Conservation (phyloP, 2,329 filamentous ascomycete genomes). For the Fusarium sp. region DNA sequence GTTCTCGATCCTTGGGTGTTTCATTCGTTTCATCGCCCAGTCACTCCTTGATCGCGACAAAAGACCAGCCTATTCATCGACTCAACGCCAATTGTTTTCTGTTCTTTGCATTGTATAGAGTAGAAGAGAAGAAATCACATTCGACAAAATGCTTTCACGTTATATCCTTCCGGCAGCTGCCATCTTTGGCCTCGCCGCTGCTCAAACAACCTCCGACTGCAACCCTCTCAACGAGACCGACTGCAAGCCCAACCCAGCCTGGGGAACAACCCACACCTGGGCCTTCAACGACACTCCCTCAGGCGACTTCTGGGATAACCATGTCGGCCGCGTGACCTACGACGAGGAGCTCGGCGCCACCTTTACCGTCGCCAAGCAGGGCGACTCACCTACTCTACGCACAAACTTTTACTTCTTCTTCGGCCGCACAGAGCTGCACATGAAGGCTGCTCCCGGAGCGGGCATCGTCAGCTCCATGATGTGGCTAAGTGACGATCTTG, state of each 20-base stretch:
- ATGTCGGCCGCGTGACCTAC: slow-evolving; percentile 73
- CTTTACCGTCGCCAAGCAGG: slow-evolving; percentile 76
- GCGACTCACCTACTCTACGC: slow-evolving; percentile 82
- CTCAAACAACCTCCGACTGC: slow-evolving; percentile 82
- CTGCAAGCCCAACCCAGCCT: slow-evolving; percentile 78
- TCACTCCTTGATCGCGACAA: slow-evolving; percentile 40
- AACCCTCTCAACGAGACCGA: slow-evolving; percentile 76
- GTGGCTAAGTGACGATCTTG: slow-evolving; percentile 83
- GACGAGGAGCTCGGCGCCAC: slow-evolving; percentile 71
- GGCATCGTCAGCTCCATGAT: slow-evolving; percentile 88
- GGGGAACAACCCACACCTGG: slow-evolving; percentile 72
- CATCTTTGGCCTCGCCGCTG: slow-evolving; percentile 62
- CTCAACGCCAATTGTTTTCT: neutral
- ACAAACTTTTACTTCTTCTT: slow-evolving; percentile 89
- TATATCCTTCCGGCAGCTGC: slow-evolving; percentile 51
- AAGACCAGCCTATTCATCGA: slow-evolving; percentile 7
- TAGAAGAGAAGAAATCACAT: neutral
- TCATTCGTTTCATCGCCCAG: slow-evolving; percentile 31
- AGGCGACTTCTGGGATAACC: slow-evolving; percentile 71
- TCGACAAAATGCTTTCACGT: slow-evolving; percentile 44
- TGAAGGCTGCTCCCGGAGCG: slow-evolving; percentile 79
- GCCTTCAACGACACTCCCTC: slow-evolving; percentile 72
- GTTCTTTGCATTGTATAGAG: slow-evolving; percentile 9
- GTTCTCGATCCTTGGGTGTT: slow-evolving; percentile 31
- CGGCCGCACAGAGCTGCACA: slow-evolving; percentile 79